A percentile compares a stretch with the other conserved stretches of the same genome.
Evolutionary conservation across 306 rosid genomes (phyloP).

Genomic region (Sophora flavescens): DNA sequence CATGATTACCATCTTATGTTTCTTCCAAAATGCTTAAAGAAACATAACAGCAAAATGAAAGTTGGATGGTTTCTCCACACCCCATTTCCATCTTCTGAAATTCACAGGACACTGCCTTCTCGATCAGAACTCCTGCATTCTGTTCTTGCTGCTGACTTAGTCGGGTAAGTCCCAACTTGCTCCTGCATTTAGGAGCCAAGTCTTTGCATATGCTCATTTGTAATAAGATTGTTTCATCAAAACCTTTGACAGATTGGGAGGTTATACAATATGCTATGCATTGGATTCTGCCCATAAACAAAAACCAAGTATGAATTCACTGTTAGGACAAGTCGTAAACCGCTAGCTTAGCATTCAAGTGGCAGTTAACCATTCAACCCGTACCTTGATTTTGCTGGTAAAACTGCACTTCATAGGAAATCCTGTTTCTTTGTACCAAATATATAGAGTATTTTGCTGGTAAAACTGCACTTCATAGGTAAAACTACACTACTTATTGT

Average conservation of each 20-base stretch:
- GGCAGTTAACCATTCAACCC: not conserved
- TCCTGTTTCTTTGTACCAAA: not conserved
- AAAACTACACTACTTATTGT: too few species aligned
- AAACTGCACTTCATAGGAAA: conserved; percentile 4
- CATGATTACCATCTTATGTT: conserved; percentile 97
- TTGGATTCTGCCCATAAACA: conserved; percentile 22
- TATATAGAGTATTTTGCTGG: not conserved
- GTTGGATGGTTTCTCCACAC: conserved; percentile 98
- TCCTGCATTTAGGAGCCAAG: not conserved
- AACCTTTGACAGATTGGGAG: not conserved
- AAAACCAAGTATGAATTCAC: not conserved
- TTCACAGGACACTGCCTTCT: conserved; percentile 89
- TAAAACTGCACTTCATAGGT: too few species aligned
- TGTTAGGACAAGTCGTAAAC: conserved; percentile 14
- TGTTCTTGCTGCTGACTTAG: conserved; percentile 94
- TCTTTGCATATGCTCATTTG: not conserved
- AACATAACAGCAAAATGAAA: conserved; percentile 73
- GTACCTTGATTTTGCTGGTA: not conserved
- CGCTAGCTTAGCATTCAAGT: conserved; percentile 10
- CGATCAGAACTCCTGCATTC: conserved; percentile 86
- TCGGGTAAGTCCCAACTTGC: conserved; percentile 67
- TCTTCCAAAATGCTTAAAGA: conserved; percentile 90
- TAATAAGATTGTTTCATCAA: conserved; percentile 20
- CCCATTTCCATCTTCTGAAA: conserved; percentile 95
- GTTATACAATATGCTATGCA: not conserved